Conservation (phyloP, 192 early-diverging fungal genomes). For the Rhizoclosmatium sp. region DNA sequence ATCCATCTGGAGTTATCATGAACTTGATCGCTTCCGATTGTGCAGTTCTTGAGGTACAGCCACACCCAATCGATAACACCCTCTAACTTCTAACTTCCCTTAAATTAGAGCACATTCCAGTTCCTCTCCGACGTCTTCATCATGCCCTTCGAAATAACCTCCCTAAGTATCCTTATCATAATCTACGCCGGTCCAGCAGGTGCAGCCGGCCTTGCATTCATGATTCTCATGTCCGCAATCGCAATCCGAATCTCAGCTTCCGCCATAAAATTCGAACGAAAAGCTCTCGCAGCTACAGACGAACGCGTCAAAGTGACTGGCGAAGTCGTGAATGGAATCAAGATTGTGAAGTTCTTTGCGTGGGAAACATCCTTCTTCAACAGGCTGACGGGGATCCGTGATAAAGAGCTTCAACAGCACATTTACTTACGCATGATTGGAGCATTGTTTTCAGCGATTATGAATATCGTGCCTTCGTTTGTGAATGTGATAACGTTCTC, state of each 20-base stretch:
- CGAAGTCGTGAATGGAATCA: conserved; percentile 75
- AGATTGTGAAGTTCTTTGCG: conserved; percentile 89
- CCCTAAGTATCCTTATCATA: conserved; percentile 64
- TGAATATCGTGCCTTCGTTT: conserved; percentile 32
- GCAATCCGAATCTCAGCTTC: conserved; percentile 45
- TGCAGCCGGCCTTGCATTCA: conserved; percentile 55
- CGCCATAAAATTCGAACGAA: conserved; percentile 43
- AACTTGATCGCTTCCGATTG: conserved; percentile 31
- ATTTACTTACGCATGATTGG: conserved; percentile 5
- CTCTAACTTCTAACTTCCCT: too few species aligned
- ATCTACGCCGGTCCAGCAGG: conserved; percentile 50
- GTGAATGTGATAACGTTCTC: conserved; percentile 30
- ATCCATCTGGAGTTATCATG: conserved; percentile 33
- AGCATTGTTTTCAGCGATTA: conserved; percentile 21
- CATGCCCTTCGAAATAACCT: conserved; percentile 64
- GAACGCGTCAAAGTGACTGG: conserved; percentile 67
- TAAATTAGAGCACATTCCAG: conserved; percentile 16
- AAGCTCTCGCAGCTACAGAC: conserved; percentile 56
- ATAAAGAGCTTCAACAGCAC: conserved; percentile 22
- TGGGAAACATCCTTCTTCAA: conserved; percentile 80
- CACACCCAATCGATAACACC: too few species aligned
- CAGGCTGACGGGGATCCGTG: conserved; percentile 39
- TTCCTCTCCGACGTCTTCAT: conserved; percentile 26
- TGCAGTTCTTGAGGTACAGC: conserved; percentile 1
- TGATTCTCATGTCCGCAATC: conserved; percentile 48